These are phyloP conservation scores for Echinochloa phyllopogon DNA, from an alignment of 176 grass and related monocot genomes.

Conservation along the genomic window DNA sequence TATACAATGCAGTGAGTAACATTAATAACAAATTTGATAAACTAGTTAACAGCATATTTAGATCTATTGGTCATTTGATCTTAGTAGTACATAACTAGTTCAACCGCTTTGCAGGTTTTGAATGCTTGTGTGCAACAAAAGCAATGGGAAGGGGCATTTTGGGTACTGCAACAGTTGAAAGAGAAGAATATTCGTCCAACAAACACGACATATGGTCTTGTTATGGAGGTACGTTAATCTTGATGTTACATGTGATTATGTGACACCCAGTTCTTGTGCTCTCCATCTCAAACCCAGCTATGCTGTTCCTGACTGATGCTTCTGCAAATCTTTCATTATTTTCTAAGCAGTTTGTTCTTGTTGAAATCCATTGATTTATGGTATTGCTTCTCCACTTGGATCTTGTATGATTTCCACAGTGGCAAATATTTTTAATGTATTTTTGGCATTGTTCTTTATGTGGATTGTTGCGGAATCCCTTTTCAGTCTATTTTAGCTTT, in stretches of 20 bases:
- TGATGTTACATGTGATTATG: neutral
- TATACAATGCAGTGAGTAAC: constrained; percentile 83
- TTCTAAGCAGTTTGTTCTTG: neutral
- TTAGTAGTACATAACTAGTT: constrained; percentile 33
- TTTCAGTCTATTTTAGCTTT: constrained; percentile 33
- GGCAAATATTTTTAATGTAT: constrained; percentile 23
- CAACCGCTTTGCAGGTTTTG: constrained; percentile 62
- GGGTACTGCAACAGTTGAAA: constrained; percentile 95
- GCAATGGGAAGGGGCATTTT: constrained; percentile 99
- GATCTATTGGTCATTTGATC: constrained; percentile 30
- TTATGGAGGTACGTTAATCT: constrained; percentile 77
- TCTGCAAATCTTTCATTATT: constrained; percentile 28
- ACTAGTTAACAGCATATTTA: constrained; percentile 6
- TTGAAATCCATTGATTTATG: constrained; percentile 24
- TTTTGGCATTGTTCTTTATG: constrained; percentile 20
- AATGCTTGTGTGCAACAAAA: constrained; percentile 95
- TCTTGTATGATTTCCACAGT: constrained; percentile 1
- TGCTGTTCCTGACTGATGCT: neutral
- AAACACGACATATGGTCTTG: constrained; percentile 96
- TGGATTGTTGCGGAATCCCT: neutral
- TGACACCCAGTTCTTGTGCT: neutral
- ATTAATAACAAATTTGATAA: constrained; percentile 17
- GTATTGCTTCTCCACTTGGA: neutral
- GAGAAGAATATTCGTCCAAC: constrained; percentile 72
- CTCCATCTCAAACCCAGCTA: neutral